Evolutionary conservation across 1,284 basidiomycete genomes (phyloP).

Genomic region (Pterulicium gracile): DNA sequence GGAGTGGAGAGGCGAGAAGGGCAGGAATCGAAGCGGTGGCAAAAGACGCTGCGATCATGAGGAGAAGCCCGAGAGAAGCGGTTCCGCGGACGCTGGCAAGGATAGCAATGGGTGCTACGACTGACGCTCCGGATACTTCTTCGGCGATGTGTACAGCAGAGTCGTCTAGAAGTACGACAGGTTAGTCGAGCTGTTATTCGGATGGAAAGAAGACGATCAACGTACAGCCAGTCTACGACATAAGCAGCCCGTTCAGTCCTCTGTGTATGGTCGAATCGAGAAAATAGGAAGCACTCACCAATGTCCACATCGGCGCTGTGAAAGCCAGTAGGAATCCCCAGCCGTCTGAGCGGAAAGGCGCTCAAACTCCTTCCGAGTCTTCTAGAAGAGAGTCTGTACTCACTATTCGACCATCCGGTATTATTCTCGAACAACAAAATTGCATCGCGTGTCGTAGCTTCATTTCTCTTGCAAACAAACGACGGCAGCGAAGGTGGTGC

Average conservation of each 20-base stretch:
- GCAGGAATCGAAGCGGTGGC: slow-evolving; percentile 44
- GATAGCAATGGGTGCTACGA: slow-evolving; percentile 69
- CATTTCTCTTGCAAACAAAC: slow-evolving; percentile 43
- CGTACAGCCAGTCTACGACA: slow-evolving; percentile 47
- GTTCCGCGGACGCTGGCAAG: slow-evolving; percentile 53
- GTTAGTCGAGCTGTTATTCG: slow-evolving; percentile 3
- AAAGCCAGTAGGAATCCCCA: slow-evolving; percentile 68
- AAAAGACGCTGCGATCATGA: slow-evolving; percentile 55
- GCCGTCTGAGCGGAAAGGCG: slow-evolving; percentile 30
- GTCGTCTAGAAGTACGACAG: slow-evolving; percentile 36
- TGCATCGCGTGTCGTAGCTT: slow-evolving; percentile 54
- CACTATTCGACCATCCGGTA: slow-evolving; percentile 54
- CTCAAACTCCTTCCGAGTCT: background rate
- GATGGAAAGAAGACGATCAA: slow-evolving; percentile 6
- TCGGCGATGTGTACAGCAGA: slow-evolving; percentile 73
- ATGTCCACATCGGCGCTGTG: slow-evolving; percentile 67
- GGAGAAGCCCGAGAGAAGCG: slow-evolving; percentile 50
- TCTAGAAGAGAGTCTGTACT: slow-evolving; percentile 16
- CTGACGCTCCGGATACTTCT: slow-evolving; percentile 56
- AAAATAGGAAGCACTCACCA: slow-evolving; percentile 17
- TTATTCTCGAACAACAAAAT: slow-evolving; percentile 65
- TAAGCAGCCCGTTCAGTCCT: too few relatives aligned
- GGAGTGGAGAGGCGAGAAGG: slow-evolving; percentile 38
- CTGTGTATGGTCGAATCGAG: too few relatives aligned
- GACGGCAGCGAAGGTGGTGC: slow-evolving; percentile 50